Evolutionary conservation across 305 asterid species (phyloP).

Genomic region (Striga hermonthica): DNA sequence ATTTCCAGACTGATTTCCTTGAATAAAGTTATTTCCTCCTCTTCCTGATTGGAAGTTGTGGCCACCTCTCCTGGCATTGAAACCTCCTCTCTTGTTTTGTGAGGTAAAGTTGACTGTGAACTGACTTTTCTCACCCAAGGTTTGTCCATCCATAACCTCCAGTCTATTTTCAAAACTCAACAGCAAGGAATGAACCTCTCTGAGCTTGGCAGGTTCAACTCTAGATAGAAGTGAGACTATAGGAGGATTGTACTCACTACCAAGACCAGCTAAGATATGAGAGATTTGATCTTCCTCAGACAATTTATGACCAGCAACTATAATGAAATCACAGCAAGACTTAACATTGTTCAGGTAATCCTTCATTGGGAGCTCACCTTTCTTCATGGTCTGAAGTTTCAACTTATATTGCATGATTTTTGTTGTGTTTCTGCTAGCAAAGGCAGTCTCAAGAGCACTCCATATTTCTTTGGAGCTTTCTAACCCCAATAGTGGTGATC

Average conservation of each 20-base stretch:
- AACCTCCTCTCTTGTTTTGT: too few species aligned
- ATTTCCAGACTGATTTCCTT: neutral
- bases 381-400: neutral
- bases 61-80: too few species aligned
- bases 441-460: neutral
- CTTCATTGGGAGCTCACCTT: neutral
- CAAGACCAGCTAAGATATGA: neutral
- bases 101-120: too few species aligned
- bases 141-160: too few species aligned
- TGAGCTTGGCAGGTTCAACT: neutral
- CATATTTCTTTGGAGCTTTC: neutral
- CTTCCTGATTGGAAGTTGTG: neutral
- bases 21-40: neutral
- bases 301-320: neutral
- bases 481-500: too few species aligned
- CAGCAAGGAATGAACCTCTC: neutral
- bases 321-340: neutral
- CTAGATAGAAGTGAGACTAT: neutral
- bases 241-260: neutral
- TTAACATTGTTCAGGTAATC: neutral
- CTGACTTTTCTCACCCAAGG: too few species aligned
- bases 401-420: neutral
- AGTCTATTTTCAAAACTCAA: too few species aligned
- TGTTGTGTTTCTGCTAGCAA: neutral
- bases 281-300: neutral